Base-by-base conservation (phyloP, 2,329 filamentous ascomycete genomes). In the Colletotrichum tanaceti region DNA sequence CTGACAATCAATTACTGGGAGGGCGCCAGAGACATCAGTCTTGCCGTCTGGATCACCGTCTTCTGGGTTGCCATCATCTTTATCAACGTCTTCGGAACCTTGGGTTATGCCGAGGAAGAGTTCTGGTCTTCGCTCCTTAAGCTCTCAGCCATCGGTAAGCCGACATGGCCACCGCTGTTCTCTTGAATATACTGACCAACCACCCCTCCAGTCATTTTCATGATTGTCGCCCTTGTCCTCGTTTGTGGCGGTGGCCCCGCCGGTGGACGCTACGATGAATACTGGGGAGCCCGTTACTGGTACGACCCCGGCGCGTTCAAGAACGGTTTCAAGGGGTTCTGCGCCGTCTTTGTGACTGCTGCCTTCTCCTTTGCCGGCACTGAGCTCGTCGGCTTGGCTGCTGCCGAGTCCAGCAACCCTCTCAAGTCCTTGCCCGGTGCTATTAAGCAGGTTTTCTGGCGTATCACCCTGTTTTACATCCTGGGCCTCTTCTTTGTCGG, bases 391-490 rank as follows among this genome's bases (percentile, higher is more conserved):
- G 91, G 91, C 73, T 84, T 93, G 3, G 90, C 91, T 3, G 91
- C 91, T 0, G 91, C 90, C 7, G 91, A 94, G 78, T 88, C 91
- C 0, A 79, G 81, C 11, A 92, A 93, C 74, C 91, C 91, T 0
- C 85, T 88, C 65, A 90, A 92, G 75, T 87, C 90, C 0, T 85
- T 97, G 1, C 94, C 94, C 0, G 90, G 89, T 1, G 94, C 94
- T 5, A 90, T 95, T 74, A 97, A 96, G 81, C 93, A 97, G 76
- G 92, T 87, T 39, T 87, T 87, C 67, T 87, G 85, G 85, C 84
- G 85, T 72, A 87, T 87, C 68, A 85, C 83, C 0, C 75, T 87
- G 70, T 87, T 87, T 71, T 87, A 87, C 70, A 77, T 87, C 54
- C 77, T 87, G 3, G 84, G 84, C 43, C 79, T 87, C 16, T 79